Conservation (phyloP, 495 filamentous ascomycete genomes). For the Penicillium salamii region DNA sequence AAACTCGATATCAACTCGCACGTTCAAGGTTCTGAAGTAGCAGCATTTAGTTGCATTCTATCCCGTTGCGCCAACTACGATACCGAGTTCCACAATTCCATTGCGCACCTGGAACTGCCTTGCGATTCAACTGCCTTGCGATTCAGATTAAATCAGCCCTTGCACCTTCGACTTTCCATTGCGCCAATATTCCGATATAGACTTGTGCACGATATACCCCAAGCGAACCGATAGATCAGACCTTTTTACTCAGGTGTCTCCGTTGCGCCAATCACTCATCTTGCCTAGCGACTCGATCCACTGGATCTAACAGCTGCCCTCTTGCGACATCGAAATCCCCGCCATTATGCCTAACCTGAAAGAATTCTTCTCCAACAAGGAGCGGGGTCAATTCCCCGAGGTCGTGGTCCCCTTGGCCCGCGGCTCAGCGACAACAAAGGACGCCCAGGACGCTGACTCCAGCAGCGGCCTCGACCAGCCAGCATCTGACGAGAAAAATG, state of each 20-base stretch:
- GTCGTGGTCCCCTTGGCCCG: constrained; percentile 43
- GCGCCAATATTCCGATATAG: constrained; percentile 1
- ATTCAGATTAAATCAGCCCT: constrained; percentile 3
- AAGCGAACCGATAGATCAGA: constrained; percentile 1
- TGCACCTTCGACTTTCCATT: constrained; percentile 11
- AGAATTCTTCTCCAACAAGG: constrained; percentile 40
- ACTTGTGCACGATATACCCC: not conserved
- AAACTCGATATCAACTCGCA: constrained; percentile 10
- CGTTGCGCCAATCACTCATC: constrained; percentile 4
- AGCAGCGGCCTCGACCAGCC: constrained; percentile 28
- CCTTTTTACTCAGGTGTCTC: not conserved
- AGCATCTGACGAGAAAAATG: constrained; percentile 32
- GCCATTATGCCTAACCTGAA: constrained; percentile 29
- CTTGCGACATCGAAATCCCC: constrained; percentile 1
- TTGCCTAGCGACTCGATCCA: constrained; percentile 6
- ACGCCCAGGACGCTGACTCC: constrained; percentile 13
- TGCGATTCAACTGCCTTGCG: not conserved
- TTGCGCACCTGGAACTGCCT: constrained; percentile 1
- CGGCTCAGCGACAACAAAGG: constrained; percentile 17
- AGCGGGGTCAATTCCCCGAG: constrained; percentile 43
- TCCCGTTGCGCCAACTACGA: constrained; percentile 12
- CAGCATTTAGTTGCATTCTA: constrained; percentile 12
- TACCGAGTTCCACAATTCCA: not conserved
- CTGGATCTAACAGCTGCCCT: constrained; percentile 7
- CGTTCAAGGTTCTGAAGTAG: constrained; percentile 13